phyloP scores from a whole-genome alignment of 108 stramenopile species.

The Discostella stelligeroides region DNA sequence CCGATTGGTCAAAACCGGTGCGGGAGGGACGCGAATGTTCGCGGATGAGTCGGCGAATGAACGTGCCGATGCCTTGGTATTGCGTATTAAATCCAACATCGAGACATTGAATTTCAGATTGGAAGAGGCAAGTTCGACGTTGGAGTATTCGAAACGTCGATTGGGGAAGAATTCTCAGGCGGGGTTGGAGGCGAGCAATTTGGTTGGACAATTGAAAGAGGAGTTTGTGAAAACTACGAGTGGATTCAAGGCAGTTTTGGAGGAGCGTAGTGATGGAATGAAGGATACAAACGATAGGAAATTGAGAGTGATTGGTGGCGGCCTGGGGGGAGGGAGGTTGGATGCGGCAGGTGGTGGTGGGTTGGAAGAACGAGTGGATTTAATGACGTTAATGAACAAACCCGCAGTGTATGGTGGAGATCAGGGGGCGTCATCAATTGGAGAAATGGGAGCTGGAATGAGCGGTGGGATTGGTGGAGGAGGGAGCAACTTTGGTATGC shows the following conservation, averaged over 20 bases:
- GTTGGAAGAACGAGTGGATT: conserved; percentile 57
- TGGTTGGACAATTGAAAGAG: conserved; percentile 76
- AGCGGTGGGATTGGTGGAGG: conserved; percentile 31
- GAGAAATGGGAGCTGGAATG: conserved; percentile 17
- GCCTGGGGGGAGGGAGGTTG: conserved; percentile 16
- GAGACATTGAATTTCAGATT: conserved; percentile 75
- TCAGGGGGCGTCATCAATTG: conserved; percentile 22
- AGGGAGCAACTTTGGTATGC: conserved; percentile 42
- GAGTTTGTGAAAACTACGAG: conserved; percentile 81
- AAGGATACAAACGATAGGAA: conserved; percentile 78
- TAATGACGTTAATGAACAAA: conserved; percentile 62
- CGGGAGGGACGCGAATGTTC: conserved; percentile 65
- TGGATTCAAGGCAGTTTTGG: conserved; percentile 81
- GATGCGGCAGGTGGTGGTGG: conserved; percentile 40
- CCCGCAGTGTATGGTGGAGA: conserved; percentile 64
- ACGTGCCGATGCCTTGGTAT: conserved; percentile 71
- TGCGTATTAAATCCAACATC: conserved; percentile 78
- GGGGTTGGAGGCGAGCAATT: conserved; percentile 80
- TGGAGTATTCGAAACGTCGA: conserved; percentile 67
- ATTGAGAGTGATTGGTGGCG: conserved; percentile 67
- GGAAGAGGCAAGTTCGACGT: conserved; percentile 64
- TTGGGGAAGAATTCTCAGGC: conserved; percentile 78
- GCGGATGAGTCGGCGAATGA: conserved; percentile 62
- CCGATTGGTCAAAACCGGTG: conserved; percentile 61
- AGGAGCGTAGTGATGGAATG: conserved; percentile 77